These are phyloP conservation scores for Arachis hypogaea DNA, from an alignment of 306 rosid genomes.

Conservation along the genomic window DNA sequence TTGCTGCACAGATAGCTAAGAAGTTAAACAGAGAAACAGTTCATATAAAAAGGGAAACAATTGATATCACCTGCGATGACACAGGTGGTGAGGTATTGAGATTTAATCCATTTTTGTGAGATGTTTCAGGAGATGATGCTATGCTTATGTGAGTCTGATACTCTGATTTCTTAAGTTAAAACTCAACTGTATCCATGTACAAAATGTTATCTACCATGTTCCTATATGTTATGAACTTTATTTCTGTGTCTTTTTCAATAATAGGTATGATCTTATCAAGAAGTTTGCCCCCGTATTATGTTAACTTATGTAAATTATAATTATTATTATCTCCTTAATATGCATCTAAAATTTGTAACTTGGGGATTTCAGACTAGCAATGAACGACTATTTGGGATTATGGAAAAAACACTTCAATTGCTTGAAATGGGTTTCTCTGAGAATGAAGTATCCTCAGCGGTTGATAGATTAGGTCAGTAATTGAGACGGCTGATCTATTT, in stretches of 20 bases:
- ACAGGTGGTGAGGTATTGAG: slow-evolving; percentile 63
- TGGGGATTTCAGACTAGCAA: slow-evolving; percentile 52
- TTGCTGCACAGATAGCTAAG: slow-evolving; percentile 81
- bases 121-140: slow-evolving; percentile 23
- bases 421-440: slow-evolving; percentile 97
- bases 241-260: background rate
- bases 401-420: slow-evolving; percentile 84
- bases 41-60: slow-evolving; percentile 54
- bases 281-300: background rate
- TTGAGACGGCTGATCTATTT: slow-evolving; percentile 31
- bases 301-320: background rate
- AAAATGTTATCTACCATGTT: slow-evolving; percentile 14
- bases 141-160: slow-evolving; percentile 10
- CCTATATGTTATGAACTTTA: slow-evolving; percentile 8
- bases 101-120: slow-evolving; percentile 37
- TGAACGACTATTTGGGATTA: slow-evolving; percentile 81
- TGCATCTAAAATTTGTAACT: slow-evolving; percentile 26
- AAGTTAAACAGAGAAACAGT: slow-evolving; percentile 53
- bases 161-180: slow-evolving; percentile 11
- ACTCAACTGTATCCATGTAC: slow-evolving; percentile 9
- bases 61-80: slow-evolving; percentile 49
- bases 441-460: slow-evolving; percentile 80
- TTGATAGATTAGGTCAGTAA: slow-evolving; percentile 79
- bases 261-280: slow-evolving; percentile 10
- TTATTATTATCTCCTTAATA: background rate